Evolutionary conservation across 2,329 filamentous ascomycete species (phyloP), one percentile per base, ranked within the genome.

Genomic region (Fusarium pilosicola): DNA sequence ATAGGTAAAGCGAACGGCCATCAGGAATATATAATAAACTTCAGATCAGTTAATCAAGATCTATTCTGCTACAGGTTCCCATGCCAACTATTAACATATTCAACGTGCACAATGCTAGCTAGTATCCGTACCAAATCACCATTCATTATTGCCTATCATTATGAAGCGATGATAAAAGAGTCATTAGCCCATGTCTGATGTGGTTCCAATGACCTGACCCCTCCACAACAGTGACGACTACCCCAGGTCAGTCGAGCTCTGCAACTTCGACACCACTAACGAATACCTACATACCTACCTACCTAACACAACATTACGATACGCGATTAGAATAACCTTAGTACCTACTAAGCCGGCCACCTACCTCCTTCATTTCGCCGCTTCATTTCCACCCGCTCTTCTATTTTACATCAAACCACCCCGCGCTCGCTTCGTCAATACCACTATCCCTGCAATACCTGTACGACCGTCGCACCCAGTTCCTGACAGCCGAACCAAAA

Each of bases 341-440:
- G 30, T 30, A 22, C 13, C 24, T 55, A 34, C n/a, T n/a, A n/a
- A n/a, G 58, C 56, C 49, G 60, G 59, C 65, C 48, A 58, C 41
- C 45, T 42, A 41, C 38, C 61, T 41, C 34, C 26, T 28, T 48
- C 60, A 51, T 54, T 59, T 75, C 69, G 42, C 59, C 56, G 62
- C 65, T 62, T 69, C 62, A 58, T 74, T 55, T 66, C 58, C 51
- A 57, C 46, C 45, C 24, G 52, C 42, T 46, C 64, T 46, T 55
- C 49, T 62, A 26, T 49, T 46, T 24, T 45, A 44, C 44, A 36
- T 28, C 48, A 52, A 48, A 52, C 42, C 17, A 30, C 41, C 59
- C 34, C 22, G 54, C 54, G 30, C 38, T 38, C 45, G 54, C 24
- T 38, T 36, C 51, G 28, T 15, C 30, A 36, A 26, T 38, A 12